Base-by-base conservation (phyloP, 768 basidiomycete species). In the Serendipita sp. region DNA sequence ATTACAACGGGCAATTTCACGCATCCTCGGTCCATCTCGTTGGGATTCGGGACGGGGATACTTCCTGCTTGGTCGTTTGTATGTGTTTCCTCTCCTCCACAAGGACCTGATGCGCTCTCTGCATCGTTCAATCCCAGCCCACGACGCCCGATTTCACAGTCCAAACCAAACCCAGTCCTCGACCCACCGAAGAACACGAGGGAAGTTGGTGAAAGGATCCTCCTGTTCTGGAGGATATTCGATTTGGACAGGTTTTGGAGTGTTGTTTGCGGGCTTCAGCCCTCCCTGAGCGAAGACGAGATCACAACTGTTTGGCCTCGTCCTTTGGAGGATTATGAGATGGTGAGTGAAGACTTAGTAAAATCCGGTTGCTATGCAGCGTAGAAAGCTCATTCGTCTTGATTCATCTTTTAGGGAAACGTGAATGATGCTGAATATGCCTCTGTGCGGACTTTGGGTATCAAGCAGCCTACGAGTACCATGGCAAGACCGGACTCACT, bases 201-300 rank as follows among this genome's bases (percentile, higher is more conserved):
- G 56, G 82, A 83, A 68, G 83, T 85, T 51, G 85, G 84, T 54
- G 86, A 89, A 70, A 78, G 86, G 46, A 83, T 89, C 65, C 73
- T 84, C 44, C 79, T 88, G 0, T 91, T 91, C 69, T 91, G 89
- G 89, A 86, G 89, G 71, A 86, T 88, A 10, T 91, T 84, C 73
- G 82, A 83, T 69, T 76, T 90, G 68, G 89, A 91, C 73, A 81
- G 85, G 35, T 88, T 86, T 70, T 89, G 88, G 86, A 88, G 88
- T 23, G 83, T 85, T 3, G 80, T 83, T 8, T 78, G 89, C 3
- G 84, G 82, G 35, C 84, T 85, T 67, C 86, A 87, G 3, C 75
- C 78, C 8, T 76, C 83, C 46, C 82, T 90, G 46, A 81, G 83
- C 15, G 87, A 90, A 68, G 81, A 81, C 58, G 76, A 78, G 41